These are phyloP conservation scores for Populus pruinosa DNA, from an alignment of 345 rosid genomes.

Conservation along the genomic window DNA sequence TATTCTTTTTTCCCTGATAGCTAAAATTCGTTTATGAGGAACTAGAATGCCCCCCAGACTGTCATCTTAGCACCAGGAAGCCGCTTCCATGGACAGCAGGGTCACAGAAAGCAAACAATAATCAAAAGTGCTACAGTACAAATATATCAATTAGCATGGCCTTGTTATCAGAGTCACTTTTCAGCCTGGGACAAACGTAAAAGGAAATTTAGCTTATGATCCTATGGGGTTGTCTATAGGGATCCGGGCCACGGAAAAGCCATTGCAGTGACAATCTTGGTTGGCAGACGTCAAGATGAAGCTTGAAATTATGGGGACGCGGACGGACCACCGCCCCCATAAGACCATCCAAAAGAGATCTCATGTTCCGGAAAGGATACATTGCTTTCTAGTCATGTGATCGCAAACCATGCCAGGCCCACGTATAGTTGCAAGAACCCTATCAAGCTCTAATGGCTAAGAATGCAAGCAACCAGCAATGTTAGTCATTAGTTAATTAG, in stretches of 20 bases:
- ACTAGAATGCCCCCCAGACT: conserved; percentile 9
- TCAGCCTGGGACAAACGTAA: conserved; percentile 33
- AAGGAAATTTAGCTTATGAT: conserved; percentile 19
- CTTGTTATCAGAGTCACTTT: conserved; percentile 14
- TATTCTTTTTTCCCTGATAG: background rate
- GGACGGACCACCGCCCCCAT: conserved; percentile 38
- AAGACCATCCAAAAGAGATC: conserved; percentile 30
- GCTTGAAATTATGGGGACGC: conserved; percentile 20
- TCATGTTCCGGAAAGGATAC: conserved; percentile 35
- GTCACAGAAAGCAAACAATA: conserved; percentile 28
- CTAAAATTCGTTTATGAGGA: conserved; percentile 7
- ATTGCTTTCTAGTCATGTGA: conserved; percentile 44
- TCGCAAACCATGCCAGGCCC: conserved; percentile 38
- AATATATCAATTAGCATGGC: conserved; percentile 15
- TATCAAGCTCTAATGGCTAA: conserved; percentile 31
- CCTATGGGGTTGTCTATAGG: conserved; percentile 16
- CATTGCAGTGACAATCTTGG: conserved; percentile 18
- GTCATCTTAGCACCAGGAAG: conserved; percentile 17
- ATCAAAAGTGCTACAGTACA: conserved; percentile 19
- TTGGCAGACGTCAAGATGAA: conserved; percentile 29
- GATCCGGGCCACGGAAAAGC: conserved; percentile 23
- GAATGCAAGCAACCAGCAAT: conserved; percentile 25
- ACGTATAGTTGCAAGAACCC: conserved; percentile 24
- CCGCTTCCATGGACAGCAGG: conserved; percentile 18
- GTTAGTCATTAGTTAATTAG: background rate